phyloP scores from a whole-genome alignment of 495 filamentous ascomycete species.

The Neurospora sp. region DNA sequence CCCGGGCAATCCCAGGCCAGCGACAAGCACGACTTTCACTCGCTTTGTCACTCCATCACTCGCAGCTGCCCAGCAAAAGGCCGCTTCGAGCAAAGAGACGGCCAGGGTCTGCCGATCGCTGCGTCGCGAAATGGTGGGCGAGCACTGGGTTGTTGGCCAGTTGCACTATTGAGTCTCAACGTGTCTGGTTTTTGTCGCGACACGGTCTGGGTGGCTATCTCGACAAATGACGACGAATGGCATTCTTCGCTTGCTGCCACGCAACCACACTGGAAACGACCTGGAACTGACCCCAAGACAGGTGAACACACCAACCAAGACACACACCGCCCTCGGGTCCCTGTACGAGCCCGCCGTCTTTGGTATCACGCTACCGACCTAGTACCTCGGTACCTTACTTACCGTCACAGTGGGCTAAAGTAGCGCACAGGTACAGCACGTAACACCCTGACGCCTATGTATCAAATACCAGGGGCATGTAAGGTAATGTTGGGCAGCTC shows the following conservation, averaged over 20 bases:
- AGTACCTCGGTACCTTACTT: background rate
- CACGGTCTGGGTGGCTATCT: constrained; percentile 12
- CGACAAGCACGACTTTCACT: background rate
- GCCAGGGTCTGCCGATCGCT: constrained; percentile 3
- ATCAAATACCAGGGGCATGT: background rate
- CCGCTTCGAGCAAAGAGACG: constrained; percentile 8
- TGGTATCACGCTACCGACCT: background rate
- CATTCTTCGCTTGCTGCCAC: constrained; percentile 11
- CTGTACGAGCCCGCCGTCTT: background rate
- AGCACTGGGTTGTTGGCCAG: constrained; percentile 13
- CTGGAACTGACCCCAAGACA: background rate
- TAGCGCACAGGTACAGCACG: background rate
- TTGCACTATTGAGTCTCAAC: background rate
- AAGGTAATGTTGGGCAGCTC: background rate
- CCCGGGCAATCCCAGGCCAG: background rate
- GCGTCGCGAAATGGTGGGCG: constrained; percentile 8
- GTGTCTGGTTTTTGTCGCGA: background rate
- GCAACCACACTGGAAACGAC: constrained; percentile 5
- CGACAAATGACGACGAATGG: constrained; percentile 22
- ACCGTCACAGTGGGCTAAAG: background rate
- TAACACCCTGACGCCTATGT: background rate
- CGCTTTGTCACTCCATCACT: background rate
- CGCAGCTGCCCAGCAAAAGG: background rate
- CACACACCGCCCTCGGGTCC: background rate
- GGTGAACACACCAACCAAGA: background rate